Conservation (phyloP, 306 rosid genomes). For the Sesbania bispinosa region DNA sequence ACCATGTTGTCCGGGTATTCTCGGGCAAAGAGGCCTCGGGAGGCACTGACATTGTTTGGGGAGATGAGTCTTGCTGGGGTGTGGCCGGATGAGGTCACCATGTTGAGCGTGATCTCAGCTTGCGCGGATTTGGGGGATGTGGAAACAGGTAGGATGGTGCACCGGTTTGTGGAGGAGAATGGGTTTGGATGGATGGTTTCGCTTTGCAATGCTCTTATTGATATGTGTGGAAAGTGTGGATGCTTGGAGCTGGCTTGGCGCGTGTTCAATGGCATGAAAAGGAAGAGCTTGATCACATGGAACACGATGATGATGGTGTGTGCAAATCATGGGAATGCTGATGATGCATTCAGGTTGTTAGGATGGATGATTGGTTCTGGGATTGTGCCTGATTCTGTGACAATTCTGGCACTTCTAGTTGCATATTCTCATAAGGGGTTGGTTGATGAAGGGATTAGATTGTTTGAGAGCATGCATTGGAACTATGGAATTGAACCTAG, state of each 20-base stretch:
- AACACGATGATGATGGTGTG: constrained; percentile 53
- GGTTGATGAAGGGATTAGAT: constrained; percentile 47
- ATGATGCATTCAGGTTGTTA: constrained; percentile 43
- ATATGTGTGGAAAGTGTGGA: constrained; percentile 64
- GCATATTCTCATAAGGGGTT: constrained; percentile 53
- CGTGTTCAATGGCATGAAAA: constrained; percentile 39
- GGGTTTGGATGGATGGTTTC: constrained; percentile 61
- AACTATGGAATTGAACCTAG: constrained; percentile 41
- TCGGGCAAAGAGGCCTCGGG: constrained; percentile 33
- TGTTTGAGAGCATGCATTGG: constrained; percentile 50
- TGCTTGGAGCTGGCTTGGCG: constrained; percentile 51
- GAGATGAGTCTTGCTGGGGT: constrained; percentile 46
- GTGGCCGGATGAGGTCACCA: constrained; percentile 53
- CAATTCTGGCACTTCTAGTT: constrained; percentile 50
- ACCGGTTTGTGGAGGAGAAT: constrained; percentile 39
- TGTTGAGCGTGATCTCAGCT: constrained; percentile 59
- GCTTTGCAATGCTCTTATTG: constrained; percentile 53
- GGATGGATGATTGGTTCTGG: constrained; percentile 37
- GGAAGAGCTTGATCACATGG: constrained; percentile 59
- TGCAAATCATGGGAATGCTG: constrained; percentile 50
- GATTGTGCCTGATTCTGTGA: constrained; percentile 44
- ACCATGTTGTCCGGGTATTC: constrained; percentile 54
- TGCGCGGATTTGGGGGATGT: constrained; percentile 45
- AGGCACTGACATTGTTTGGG: constrained; percentile 51
- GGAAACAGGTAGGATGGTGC: constrained; percentile 46